phyloP scores from a whole-genome alignment of 108 stramenopile species.

The Pinguiococcus pyrenoidosus region DNA sequence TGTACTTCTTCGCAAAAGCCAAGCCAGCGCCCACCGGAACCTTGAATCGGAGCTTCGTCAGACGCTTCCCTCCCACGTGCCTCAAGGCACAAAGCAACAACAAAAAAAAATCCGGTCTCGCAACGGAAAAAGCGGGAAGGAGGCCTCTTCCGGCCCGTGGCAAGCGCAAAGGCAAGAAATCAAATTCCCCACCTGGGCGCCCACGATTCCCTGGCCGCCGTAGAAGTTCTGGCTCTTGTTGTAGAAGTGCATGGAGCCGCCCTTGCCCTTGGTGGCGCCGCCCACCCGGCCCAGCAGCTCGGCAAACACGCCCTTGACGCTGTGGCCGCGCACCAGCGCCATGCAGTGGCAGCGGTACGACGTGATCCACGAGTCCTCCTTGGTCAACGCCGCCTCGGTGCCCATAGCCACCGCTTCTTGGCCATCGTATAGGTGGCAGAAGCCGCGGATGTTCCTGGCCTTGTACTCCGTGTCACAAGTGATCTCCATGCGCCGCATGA shows the following conservation, averaged over 20 bases:
- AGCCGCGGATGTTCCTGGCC: slow-evolving; percentile 89
- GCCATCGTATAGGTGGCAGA: slow-evolving; percentile 99
- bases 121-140: too few species aligned
- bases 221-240: slow-evolving; percentile 91
- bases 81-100: too few species aligned
- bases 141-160: too few species aligned
- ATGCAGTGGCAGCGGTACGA: slow-evolving; percentile 95
- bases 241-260: slow-evolving; percentile 99
- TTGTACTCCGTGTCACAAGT: slow-evolving; percentile 99
- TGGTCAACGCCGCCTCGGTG: slow-evolving; percentile 64
- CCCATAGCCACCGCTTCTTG: slow-evolving; percentile 98
- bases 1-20: slow-evolving; percentile 95
- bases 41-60: too few species aligned
- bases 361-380: slow-evolving; percentile 86
- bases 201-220: slow-evolving; percentile 97
- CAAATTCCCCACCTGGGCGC: slow-evolving; percentile 94
- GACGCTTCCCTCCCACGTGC: too few species aligned
- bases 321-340: slow-evolving; percentile 72
- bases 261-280: slow-evolving; percentile 67
- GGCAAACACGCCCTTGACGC: slow-evolving; percentile 66
- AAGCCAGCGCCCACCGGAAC: slow-evolving; percentile 90
- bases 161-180: too few species aligned
- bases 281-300: slow-evolving; percentile 37
- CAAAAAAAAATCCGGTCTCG: too few species aligned
- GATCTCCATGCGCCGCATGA: slow-evolving; percentile 99